Evolutionary conservation across 192 early-diverging fungal genomes (phyloP), one percentile per base, ranked within the genome.

Genomic region (Umbelopsis vinacea): DNA sequence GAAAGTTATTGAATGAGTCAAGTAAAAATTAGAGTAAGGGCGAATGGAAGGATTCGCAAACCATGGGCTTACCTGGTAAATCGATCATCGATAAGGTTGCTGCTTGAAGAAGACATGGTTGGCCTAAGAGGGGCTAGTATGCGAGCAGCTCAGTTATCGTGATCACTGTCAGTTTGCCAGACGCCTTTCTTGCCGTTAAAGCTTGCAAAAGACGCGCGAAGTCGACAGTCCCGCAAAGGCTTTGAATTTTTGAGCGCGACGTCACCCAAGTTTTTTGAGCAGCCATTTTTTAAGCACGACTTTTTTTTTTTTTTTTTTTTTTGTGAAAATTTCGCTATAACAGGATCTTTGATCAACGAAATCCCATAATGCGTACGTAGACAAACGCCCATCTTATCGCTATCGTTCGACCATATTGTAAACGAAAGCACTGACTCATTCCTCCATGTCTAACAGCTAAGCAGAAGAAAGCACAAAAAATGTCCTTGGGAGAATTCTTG

Each of bases 401-500:
- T n/a, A 33, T 15, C 26, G 3, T 29, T 10, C 26, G 57, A 63
- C 57, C 3, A 63, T 63, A 35, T 17, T 24, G 26, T 24, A 26
- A 26, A 10, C 26, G 23, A 9, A 33, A 33, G 15, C 23, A 45
- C 8, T 24, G 14, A 52, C 15, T 52, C 43, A 52, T 46, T 17
- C 2, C 22, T 52, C 40, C 15, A 29, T 23, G 23, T 5, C 40
- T 12, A 15, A 29, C 57, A 79, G 77, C 79, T 63, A 74, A 74
- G 66, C 92, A 92, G 74, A 94, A 96, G 83, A 96, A 96, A 85
- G 90, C 83, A 54, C 89, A 92, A 80, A 94, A 90, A 76, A 92
- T 98, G 94, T 91, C 89, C 68, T 89, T 98, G 81, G 84, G 76
- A 50, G 91, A 91, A 81, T 98, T 98, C 81, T 84, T 93, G 72